Conservation (phyloP, 2,329 filamentous ascomycete species). For the Emericellopsis atlantica region DNA sequence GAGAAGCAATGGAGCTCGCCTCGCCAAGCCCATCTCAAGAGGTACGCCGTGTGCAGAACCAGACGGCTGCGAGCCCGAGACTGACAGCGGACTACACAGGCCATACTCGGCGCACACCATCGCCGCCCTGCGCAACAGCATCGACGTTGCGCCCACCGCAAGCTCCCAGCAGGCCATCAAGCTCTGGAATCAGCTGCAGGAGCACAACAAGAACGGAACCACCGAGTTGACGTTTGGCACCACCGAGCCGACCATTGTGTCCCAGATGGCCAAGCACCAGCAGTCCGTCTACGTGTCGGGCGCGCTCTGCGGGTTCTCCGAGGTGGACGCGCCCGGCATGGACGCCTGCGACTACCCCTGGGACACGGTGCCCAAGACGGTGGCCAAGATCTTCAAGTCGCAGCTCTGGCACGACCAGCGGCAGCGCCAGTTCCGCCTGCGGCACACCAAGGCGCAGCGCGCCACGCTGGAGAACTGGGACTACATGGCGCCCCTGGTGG, state of each 20-base stretch:
- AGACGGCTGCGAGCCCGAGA: too few species aligned
- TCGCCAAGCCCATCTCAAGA: too few species aligned
- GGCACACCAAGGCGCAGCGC: too few species aligned
- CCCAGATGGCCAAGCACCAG: slow-evolving; percentile 22
- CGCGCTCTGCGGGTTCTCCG: slow-evolving; percentile 22
- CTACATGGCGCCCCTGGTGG: too few species aligned
- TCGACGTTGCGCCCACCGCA: slow-evolving; percentile 11
- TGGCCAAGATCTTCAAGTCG: too few species aligned
- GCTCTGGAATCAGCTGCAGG: slow-evolving; percentile 20
- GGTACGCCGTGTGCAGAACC: too few species aligned
- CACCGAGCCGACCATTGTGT: slow-evolving; percentile 19
- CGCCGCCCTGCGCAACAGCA: slow-evolving; percentile 16
- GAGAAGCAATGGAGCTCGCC: slow-evolving; percentile 19
- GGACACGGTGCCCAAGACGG: slow-evolving; percentile 23
- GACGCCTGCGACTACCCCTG: slow-evolving; percentile 28
- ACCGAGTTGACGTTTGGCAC: slow-evolving; percentile 22
- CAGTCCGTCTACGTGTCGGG: slow-evolving; percentile 27
- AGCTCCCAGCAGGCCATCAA: slow-evolving; percentile 17
- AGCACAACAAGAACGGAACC: slow-evolving; percentile 18
- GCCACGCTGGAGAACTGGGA: too few species aligned
- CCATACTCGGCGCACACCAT: slow-evolving; percentile 19
- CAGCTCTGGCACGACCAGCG: too few species aligned
- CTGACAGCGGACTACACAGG: slow-evolving; percentile 6
- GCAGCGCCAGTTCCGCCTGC: too few species aligned
- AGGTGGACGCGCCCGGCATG: slow-evolving; percentile 21